A percentile compares a stretch with the other conserved stretches of the same genome.
Conservation (phyloP, 192 early-diverging fungal species). For the Martensiomyces pterosporus region DNA sequence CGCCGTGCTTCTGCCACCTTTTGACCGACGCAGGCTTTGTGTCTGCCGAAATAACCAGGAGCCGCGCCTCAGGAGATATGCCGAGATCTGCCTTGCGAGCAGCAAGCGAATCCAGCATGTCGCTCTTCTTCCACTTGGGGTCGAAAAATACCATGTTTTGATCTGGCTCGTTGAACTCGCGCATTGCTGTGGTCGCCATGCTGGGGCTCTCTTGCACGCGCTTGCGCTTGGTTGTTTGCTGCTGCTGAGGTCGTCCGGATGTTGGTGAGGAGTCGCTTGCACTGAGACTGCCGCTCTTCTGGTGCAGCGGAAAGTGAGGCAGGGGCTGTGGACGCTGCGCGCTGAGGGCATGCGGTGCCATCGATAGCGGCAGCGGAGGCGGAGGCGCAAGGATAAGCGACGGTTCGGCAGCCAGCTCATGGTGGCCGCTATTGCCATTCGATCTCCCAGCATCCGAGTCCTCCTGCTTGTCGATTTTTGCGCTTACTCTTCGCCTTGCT, state of each 20-base stretch:
- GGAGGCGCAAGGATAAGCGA: constrained; percentile 20
- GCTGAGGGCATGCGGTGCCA: too few species aligned
- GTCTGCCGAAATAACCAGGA: background rate
- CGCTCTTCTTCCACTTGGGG: constrained; percentile 4
- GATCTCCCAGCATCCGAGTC: too few species aligned
- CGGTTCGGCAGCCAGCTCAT: constrained; percentile 11
- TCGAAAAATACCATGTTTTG: constrained; percentile 4
- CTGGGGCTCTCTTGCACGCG: constrained; percentile 7
- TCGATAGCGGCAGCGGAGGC: too few species aligned
- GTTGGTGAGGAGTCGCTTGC: too few species aligned
- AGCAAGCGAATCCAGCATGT: constrained; percentile 9
- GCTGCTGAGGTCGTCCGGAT: too few species aligned
- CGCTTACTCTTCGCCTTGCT: constrained; percentile 12
- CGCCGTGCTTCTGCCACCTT: constrained; percentile 12
- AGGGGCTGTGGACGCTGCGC: too few species aligned
- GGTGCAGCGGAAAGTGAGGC: too few species aligned
- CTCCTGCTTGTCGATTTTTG: constrained; percentile 1
- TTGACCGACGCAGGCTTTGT: background rate
- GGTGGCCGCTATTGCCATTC: background rate
- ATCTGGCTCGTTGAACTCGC: background rate
- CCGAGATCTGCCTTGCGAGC: constrained; percentile 18
- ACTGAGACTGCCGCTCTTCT: too few species aligned
- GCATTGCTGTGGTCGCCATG: background rate
- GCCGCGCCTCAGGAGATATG: constrained; percentile 4
- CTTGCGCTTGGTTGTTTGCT: too few species aligned